Evolutionary conservation across 768 basidiomycete species (phyloP), one percentile per base, ranked within the genome.

Genomic region (Royoungia palumana): DNA sequence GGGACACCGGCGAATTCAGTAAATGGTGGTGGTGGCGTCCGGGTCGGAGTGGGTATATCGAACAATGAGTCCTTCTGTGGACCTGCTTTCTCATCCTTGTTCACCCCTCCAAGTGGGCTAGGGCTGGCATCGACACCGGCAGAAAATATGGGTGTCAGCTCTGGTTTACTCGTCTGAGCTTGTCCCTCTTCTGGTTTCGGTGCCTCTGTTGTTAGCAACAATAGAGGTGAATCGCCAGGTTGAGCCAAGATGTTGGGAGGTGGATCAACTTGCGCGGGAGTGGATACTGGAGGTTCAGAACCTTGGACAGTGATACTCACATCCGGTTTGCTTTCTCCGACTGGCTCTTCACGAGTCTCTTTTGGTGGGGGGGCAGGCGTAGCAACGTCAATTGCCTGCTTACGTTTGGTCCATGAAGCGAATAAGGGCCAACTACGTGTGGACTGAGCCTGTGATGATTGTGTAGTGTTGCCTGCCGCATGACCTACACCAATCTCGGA

Each of bases 11-110:
- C 50, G 10, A 61, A 50, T 25, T 65, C 61, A 6, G 35, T 61
- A 27, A 63, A 69, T 1, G 66, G 55, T 12, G 66, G 66, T 5
- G 67, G 66, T 8, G 65, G 65, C 10, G 59, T 41, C 6, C 52
- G 3, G 4, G 43, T 14, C n/a, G 54, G 50, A 35, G 57, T 16
- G 4, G 51, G 44, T 1, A 58, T 0, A 19, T 58, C 49, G 12
- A 56, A 13, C 13, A 47, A 22, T 5, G 49, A 53, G 1, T 35
- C 25, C 43, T 39, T 41, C 2, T 30, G 52, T 12, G 34, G 43
- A 6, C 16, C 40, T 1, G 36, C 34, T 19, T 13, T 8, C n/a
- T 32, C 35, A 8, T 22, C 41, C 28, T 35, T 40, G 25, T 35
- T 6, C 12, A 19, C 36, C 16, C 20, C 46, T 37, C 44, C 35